Evolutionary conservation across 352 stramenopile species (phyloP), one percentile per base, ranked within the genome.

Genomic region (Phytophthora sp.): DNA sequence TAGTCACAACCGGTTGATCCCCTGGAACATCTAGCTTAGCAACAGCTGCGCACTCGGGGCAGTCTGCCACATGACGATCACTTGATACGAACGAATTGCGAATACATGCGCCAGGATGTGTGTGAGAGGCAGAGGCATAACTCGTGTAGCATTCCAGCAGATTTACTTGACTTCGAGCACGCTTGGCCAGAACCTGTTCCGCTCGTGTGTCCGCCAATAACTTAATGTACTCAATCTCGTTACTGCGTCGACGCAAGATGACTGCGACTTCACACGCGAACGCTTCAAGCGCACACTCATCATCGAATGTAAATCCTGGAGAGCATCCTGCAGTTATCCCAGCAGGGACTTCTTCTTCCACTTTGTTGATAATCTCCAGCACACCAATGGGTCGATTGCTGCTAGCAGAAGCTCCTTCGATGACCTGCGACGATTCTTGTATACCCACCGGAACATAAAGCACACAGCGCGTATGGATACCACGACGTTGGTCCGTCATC

Each of bases 171-270:
- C 80, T 89, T 35, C 81, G 85, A 36, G 84, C 84, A 24, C 82
- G 73, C 63, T 92, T 81, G 2, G 82, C 84, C 44, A 91, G 51
- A 23, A 93, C 77, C 46, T 91, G 87, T 36, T 93, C 87, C 1
- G 84, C 76, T 36, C 80, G 73, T 2, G 87, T 94, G 36, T 94
- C 90, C 1, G 84, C 83, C 27, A 97, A 67, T 21, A 96, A 72
- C 71, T 94, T 96, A 42, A 97, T 91, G 68, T 96, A 94, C 46
- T 93, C 79, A 31, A 96, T 94, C 56, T 97, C 91, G 30, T 92
- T 94, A 45, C 71, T 87, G 31, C 90, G 79, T 36, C 87, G 82
- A 12, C 86, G 81, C 29, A 97, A 54, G 26, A 96, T 93, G 12
- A 95, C 82, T 2, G 90, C 89, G 27, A 96, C 90, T 66, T 96